phyloP scores from a whole-genome alignment of 768 basidiomycete genomes.

The Coprinellus aureogranulatus region DNA sequence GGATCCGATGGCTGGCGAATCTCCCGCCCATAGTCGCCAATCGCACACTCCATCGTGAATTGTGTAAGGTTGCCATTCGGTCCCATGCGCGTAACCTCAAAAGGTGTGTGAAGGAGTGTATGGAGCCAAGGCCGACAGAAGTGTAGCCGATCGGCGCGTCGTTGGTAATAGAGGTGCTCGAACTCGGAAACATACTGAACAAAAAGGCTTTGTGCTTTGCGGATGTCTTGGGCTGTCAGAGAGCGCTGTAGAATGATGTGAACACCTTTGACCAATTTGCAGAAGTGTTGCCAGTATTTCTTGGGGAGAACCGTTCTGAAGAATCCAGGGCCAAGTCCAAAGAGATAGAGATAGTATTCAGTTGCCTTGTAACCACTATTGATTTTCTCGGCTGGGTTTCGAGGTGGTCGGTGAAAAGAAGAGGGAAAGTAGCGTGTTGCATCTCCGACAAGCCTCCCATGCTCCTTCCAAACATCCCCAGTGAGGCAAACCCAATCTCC shows the following conservation, averaged over 20 bases:
- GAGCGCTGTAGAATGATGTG: constrained; percentile 23
- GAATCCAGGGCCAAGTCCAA: constrained; percentile 2
- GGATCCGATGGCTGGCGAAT: constrained; percentile 27
- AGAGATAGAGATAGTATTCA: constrained; percentile 4
- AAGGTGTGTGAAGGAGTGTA: constrained; percentile 22
- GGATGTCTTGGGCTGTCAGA: constrained; percentile 18
- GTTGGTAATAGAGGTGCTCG: constrained; percentile 19
- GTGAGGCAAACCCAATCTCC: constrained; percentile 13
- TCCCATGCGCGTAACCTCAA: constrained; percentile 11
- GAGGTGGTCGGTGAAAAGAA: constrained; percentile 2
- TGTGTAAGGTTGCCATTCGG: constrained; percentile 3
- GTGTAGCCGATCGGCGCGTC: not conserved
- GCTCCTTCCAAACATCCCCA: constrained; percentile 7
- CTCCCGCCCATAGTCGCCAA: constrained; percentile 28
- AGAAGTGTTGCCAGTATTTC: constrained; percentile 28
- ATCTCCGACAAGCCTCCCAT: constrained; percentile 10
- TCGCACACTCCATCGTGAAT: constrained; percentile 27
- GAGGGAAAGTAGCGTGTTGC: constrained; percentile 6
- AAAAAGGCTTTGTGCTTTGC: constrained; percentile 20
- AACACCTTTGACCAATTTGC: constrained; percentile 26
- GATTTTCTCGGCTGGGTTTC: constrained; percentile 11
- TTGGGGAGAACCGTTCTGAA: constrained; percentile 21
- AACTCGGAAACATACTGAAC: constrained; percentile 28
- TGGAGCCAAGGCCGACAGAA: constrained; percentile 6
- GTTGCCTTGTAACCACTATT: constrained; percentile 4